Evolutionary conservation across 352 stramenopile species (phyloP), one percentile per base, ranked within the genome.

Genomic region (Phytopythium delawarense): DNA sequence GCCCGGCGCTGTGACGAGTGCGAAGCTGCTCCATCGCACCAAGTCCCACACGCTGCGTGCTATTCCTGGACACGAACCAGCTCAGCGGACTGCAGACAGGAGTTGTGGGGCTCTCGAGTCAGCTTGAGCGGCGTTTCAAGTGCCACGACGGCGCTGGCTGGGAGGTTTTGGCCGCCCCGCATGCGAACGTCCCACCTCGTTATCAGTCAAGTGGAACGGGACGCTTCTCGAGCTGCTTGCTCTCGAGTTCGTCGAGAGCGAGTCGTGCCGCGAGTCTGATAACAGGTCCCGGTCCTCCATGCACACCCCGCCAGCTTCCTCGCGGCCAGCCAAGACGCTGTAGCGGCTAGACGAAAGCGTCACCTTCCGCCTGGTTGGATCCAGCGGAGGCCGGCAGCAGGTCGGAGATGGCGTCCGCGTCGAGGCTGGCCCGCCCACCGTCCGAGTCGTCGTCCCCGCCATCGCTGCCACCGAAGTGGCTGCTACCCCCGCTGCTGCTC

Each of bases 401-500:
- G 23, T 37, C 48, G 12, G 7, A 54, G 48, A 54, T 54, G 48
- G 21, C 25, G 28, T 54, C 48, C 15, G 28, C 23, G 48, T 54
- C 48, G 5, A 54, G 13, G 28, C 28, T 54, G 23, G 7, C 23
- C 21, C 48, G 11, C 9, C 25, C 48, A 8, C 25, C 20, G 23
- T 54, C 28, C 48, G 23, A 54, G 23, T 54, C 48, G 4, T 32
- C 28, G 3, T 54, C 48, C 28, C 15, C 48, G 15, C 28, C 48
- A 23, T 54, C 48, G 16, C 48, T 54, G 23, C 25, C 11, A 15
- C 44, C 28, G 21, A 30, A 28, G 44, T 23, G 11, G 25, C 48
- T 54, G 48, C 48, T 37, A 4, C 28, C 48, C 8, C 48, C 37
- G 55, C 12, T 61, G 42, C 25, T 62, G 53, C 45, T 61, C 30